Conservation (phyloP, 2,329 filamentous ascomycete species). For the Penicillium frequentans region DNA sequence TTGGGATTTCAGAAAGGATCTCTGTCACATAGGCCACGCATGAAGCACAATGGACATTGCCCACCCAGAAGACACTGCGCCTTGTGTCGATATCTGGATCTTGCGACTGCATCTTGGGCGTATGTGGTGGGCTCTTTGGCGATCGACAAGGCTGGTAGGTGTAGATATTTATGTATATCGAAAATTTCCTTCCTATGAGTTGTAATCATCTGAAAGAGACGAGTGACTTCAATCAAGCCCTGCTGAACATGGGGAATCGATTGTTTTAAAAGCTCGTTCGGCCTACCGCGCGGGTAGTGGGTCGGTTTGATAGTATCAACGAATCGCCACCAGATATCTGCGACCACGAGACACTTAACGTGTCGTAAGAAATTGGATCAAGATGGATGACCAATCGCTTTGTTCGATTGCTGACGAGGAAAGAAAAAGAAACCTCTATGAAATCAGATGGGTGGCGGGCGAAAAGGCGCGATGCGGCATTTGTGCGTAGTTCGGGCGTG, state of each 20-base stretch:
- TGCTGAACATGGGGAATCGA: background rate
- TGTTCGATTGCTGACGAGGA: constrained; percentile 3
- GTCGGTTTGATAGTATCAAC: constrained; percentile 6
- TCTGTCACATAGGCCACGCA: constrained; percentile 48
- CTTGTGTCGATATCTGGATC: constrained; percentile 3
- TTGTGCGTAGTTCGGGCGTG: constrained; percentile 29
- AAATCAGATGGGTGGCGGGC: constrained; percentile 11
- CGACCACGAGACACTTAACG: constrained; percentile 3
- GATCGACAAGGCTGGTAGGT: constrained; percentile 2
- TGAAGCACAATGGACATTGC: constrained; percentile 51
- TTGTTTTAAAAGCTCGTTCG: constrained; percentile 1
- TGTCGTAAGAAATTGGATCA: constrained; percentile 2
- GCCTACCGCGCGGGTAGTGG: constrained; percentile 7
- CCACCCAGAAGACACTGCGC: constrained; percentile 43
- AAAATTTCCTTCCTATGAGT: background rate
- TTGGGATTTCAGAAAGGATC: constrained; percentile 39
- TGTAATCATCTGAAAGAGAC: background rate
- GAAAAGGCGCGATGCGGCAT: constrained; percentile 27
- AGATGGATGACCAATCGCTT: background rate
- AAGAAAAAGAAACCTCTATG: constrained; percentile 11
- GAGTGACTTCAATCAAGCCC: background rate
- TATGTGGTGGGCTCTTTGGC: constrained; percentile 4
- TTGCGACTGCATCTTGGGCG: constrained; percentile 11
- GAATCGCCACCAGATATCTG: constrained; percentile 2
- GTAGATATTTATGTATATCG: background rate